phyloP scores from a whole-genome alignment of 805 yeast species.

The Debaryomyces prosopidis region DNA sequence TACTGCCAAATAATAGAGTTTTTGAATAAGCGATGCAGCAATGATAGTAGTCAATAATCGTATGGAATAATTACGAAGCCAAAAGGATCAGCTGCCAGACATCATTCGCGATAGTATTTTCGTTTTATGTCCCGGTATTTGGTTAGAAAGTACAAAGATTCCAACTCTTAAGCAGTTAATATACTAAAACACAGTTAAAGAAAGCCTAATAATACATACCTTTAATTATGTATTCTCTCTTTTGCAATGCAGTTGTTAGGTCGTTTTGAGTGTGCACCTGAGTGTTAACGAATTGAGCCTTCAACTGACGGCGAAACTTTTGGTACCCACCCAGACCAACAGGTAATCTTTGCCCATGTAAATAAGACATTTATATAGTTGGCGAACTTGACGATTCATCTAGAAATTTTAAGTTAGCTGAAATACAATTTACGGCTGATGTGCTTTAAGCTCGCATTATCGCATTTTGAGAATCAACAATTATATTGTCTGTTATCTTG shows the following conservation, averaged over 20 bases:
- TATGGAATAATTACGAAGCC: no score
- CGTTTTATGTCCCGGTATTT: conserved; percentile 34
- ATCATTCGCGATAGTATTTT: conserved; percentile 4
- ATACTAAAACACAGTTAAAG: background rate
- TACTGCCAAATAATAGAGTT: no score
- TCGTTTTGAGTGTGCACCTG: no score
- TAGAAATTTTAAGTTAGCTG: no score
- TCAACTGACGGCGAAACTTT: conserved; percentile 20
- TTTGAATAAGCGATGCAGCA: no score
- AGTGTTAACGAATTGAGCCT: conserved; percentile 19
- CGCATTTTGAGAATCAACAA: background rate
- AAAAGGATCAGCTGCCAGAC: no score
- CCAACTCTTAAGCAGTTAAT: conserved; percentile 26
- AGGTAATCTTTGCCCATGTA: conserved; percentile 39
- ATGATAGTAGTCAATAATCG: no score
- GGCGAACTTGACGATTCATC: conserved; percentile 11
- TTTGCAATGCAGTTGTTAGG: no score
- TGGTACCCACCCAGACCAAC: conserved; percentile 27
- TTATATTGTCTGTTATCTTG: no score
- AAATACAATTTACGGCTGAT: no score
- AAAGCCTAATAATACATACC: no score
- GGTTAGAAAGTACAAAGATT: conserved; percentile 30
- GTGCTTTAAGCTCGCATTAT: background rate
- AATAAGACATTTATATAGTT: conserved; percentile 24
- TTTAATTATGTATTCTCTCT: no score